Evolutionary conservation across 371 early-diverging fungal species (phyloP).

Genomic region (Zopfochytrium polystomum): DNA sequence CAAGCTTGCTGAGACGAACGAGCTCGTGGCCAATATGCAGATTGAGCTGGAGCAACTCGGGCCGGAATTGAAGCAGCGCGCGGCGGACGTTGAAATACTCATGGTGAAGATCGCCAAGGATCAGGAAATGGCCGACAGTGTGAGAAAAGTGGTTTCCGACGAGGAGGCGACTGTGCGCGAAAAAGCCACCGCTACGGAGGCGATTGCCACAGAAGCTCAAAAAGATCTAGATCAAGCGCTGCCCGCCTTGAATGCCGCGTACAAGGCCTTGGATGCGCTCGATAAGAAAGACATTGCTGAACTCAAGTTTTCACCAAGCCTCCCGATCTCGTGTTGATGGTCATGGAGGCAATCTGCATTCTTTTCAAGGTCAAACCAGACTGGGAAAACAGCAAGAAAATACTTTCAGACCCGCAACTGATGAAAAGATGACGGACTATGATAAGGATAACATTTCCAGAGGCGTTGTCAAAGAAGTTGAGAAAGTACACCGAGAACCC

Average conservation of each 20-base stretch:
- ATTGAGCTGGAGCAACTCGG: slow-evolving; percentile 40
- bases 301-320: slow-evolving; percentile 50
- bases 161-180: slow-evolving; percentile 46
- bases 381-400: slow-evolving; percentile 49
- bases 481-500: slow-evolving; percentile 43
- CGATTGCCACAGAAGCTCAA: slow-evolving; percentile 45
- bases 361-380: slow-evolving; percentile 49
- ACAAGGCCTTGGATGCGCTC: slow-evolving; percentile 46
- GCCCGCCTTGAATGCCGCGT: slow-evolving; percentile 48
- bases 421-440: slow-evolving; percentile 48
- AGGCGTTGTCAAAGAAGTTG: slow-evolving; percentile 41
- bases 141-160: slow-evolving; percentile 43
- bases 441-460: slow-evolving; percentile 47
- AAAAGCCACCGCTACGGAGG: slow-evolving; percentile 42
- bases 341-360: slow-evolving; percentile 52
- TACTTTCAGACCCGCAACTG: slow-evolving; percentile 44
- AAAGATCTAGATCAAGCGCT: slow-evolving; percentile 48
- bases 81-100: slow-evolving; percentile 40
- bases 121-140: slow-evolving; percentile 46
- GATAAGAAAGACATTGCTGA: slow-evolving; percentile 54
- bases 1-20: slow-evolving; percentile 45
- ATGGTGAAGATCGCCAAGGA: slow-evolving; percentile 52
- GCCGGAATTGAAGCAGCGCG: slow-evolving; percentile 44
- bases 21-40: slow-evolving; percentile 50
- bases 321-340: slow-evolving; percentile 47